A percentile compares a stretch with the other conserved stretches of the same genome.
phyloP scores from a whole-genome alignment of 2,329 filamentous ascomycete species.

The Dendryphion nanum region DNA sequence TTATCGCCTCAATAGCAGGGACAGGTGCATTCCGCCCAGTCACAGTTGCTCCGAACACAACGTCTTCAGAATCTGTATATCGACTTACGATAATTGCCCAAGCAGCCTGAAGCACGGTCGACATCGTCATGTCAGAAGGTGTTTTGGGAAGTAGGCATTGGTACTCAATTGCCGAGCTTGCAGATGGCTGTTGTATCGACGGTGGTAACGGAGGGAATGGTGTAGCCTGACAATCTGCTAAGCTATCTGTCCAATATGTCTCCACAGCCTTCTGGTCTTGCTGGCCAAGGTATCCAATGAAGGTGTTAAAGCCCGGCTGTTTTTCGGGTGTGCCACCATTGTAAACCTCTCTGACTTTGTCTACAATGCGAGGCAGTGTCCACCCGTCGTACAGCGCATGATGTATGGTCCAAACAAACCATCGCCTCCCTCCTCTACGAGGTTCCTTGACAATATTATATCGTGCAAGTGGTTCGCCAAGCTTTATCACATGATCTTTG shows the following conservation, averaged over 20 bases:
- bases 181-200: not conserved
- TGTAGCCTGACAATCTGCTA: too few relatives aligned
- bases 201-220: too few relatives aligned
- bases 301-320: too few relatives aligned
- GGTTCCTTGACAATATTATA: not conserved
- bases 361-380: too few relatives aligned
- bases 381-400: too few relatives aligned
- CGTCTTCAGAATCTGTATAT: conserved; percentile 12
- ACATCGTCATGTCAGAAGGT: too few relatives aligned
- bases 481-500: not conserved
- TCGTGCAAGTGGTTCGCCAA: not conserved
- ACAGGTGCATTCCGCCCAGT: conserved; percentile 21
- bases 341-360: too few relatives aligned
- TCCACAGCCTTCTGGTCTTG: not conserved
- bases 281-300: not conserved
- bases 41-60: conserved; percentile 21
- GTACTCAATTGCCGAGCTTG: not conserved
- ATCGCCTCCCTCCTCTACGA: not conserved
- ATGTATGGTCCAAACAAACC: too few relatives aligned
- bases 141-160: too few relatives aligned
- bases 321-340: too few relatives aligned
- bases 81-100: conserved; percentile 17
- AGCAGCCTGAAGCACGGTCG: conserved; percentile 11
- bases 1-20: conserved; percentile 7
- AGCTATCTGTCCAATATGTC: not conserved